Evolutionary conservation across 345 rosid genomes (phyloP).

Genomic region (Pseudoturritis turrita): DNA sequence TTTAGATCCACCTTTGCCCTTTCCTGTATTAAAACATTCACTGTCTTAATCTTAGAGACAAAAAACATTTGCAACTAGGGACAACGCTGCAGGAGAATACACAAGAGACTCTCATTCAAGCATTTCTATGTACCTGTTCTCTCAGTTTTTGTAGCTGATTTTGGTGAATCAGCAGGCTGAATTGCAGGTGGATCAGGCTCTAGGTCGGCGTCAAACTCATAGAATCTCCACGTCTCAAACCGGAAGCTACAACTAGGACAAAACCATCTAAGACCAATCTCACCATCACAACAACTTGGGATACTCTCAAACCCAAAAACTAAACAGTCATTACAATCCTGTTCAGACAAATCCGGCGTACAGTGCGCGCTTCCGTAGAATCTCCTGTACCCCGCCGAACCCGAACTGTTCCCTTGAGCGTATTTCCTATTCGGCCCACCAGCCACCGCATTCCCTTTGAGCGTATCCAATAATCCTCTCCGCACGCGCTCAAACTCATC

Average conservation of each 20-base stretch:
- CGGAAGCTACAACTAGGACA: conserved; percentile 45
- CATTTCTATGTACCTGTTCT: not conserved
- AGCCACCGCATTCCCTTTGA: conserved; percentile 21
- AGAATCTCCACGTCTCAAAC: conserved; percentile 33
- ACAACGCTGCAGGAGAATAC: not conserved
- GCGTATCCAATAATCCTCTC: conserved; percentile 15
- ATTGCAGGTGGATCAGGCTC: conserved; percentile 22
- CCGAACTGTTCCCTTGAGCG: conserved; percentile 30
- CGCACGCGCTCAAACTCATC: conserved; percentile 18
- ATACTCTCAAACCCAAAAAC: not conserved
- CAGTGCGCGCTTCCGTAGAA: conserved; percentile 46
- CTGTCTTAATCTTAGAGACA: not conserved
- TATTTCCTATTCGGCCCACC: conserved; percentile 38
- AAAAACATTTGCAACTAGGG: not conserved
- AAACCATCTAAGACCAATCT: conserved; percentile 29
- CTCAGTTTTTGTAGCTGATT: not conserved
- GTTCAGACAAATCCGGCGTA: conserved; percentile 37
- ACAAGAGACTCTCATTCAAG: not conserved
- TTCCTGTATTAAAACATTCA: conserved; percentile 12
- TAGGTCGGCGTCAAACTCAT: conserved; percentile 2
- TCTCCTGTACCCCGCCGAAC: not conserved
- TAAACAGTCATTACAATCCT: conserved; percentile 34
- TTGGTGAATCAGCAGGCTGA: not conserved
- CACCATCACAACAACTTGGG: conserved; percentile 14
- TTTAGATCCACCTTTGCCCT: conserved; percentile 19